Evolutionary conservation across 495 filamentous ascomycete genomes (phyloP).

Genomic region (Glutinoglossum americanum): DNA sequence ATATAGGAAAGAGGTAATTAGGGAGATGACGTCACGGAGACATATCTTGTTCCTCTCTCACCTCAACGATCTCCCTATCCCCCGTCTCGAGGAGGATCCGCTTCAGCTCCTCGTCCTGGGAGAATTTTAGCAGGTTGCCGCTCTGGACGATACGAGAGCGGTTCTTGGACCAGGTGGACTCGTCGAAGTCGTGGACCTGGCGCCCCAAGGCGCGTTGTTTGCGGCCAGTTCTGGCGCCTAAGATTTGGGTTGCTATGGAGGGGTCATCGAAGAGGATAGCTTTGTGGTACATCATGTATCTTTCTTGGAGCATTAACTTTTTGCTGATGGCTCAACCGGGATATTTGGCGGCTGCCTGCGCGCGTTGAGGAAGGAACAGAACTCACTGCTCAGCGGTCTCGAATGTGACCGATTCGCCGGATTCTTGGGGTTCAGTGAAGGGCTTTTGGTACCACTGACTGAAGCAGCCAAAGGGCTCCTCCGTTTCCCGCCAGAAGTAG

Average conservation of each 20-base stretch:
- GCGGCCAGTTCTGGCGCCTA: constrained; percentile 19
- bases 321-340: not conserved
- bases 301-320: constrained; percentile 1
- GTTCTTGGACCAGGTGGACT: constrained; percentile 28
- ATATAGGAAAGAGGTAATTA: not conserved
- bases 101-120: constrained; percentile 14
- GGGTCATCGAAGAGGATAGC: constrained; percentile 28
- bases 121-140: constrained; percentile 41
- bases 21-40: not conserved
- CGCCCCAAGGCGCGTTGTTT: constrained; percentile 34
- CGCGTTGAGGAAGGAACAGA: too few relatives aligned
- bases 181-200: constrained; percentile 30
- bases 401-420: not conserved
- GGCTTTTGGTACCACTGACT: not conserved
- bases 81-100: constrained; percentile 32
- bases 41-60: constrained; percentile 14
- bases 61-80: constrained; percentile 39
- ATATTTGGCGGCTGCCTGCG: too few relatives aligned
- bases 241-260: constrained; percentile 20
- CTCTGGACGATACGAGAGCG: constrained; percentile 33
- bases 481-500: not conserved
- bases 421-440: not conserved
- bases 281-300: constrained; percentile 45
- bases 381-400: constrained; percentile 4
- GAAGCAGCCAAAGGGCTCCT: not conserved